Percentiles rank a stretch among this genome's conserved stretches.
Evolutionary conservation across 2,329 filamentous ascomycete species (phyloP).

Genomic region (Rutstroemia sp.): DNA sequence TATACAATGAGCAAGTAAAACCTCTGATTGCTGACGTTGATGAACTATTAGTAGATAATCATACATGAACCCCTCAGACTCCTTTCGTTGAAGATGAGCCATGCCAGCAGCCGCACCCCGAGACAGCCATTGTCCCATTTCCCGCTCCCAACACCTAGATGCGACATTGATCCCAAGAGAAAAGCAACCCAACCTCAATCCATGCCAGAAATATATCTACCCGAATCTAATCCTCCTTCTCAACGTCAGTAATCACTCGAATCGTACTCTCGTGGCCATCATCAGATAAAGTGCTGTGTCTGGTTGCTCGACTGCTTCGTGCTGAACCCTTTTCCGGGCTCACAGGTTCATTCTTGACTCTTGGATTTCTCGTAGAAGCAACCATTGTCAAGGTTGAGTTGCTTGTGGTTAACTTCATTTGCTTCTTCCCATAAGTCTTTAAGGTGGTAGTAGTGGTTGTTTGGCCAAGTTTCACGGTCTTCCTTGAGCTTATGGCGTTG

Average conservation of each 20-base stretch:
- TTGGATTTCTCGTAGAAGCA: constrained; percentile 9
- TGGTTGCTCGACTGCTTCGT: constrained; percentile 13
- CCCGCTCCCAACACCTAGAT: constrained; percentile 4
- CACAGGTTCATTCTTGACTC: constrained; percentile 2
- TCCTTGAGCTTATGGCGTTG: constrained; percentile 13
- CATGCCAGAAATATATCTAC: neutral
- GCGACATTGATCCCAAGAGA: neutral
- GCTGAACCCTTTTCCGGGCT: constrained; percentile 13
- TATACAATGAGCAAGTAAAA: constrained; percentile 2
- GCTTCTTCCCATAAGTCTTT: constrained; percentile 21
- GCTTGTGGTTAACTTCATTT: constrained; percentile 18
- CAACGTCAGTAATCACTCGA: constrained; percentile 15
- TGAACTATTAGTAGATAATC: constrained; percentile 19
- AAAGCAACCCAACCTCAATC: constrained; percentile 2
- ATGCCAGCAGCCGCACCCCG: constrained; percentile 11
- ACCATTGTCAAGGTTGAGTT: constrained; percentile 22
- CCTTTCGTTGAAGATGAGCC: constrained; percentile 23
- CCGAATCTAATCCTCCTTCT: constrained; percentile 1
- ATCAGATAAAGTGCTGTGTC: neutral
- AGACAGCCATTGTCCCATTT: constrained; percentile 11
- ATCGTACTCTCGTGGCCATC: constrained; percentile 18
- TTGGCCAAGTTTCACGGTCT: constrained; percentile 13
- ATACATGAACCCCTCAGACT: constrained; percentile 17
- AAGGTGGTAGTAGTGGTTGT: constrained; percentile 19
- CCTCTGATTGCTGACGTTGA: constrained; percentile 3